Base-by-base conservation (phyloP, 352 stramenopile genomes). In the Globisporangium paroecandrum region DNA sequence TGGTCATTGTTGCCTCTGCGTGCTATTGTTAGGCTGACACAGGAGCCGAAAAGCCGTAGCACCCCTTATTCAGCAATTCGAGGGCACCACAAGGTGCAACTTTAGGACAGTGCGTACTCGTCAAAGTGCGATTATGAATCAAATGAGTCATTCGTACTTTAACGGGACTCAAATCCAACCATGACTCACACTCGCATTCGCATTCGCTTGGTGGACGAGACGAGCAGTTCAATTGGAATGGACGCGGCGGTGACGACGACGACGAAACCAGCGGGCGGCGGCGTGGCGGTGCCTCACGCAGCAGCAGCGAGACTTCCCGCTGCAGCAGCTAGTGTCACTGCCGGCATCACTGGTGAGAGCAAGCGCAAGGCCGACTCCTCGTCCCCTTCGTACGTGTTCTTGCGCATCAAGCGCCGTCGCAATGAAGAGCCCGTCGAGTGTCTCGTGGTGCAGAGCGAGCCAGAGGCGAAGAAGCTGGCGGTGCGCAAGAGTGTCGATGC, bases 381-480 rank as follows among this genome's bases (percentile, higher is more conserved):
- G n/a, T 75, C 77, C 27, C 73, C 77, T 25, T 81, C 80, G 58
- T 75, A 78, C 29, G 87, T 95, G 29, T 89, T 95, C 41, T 60
- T 95, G 61, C 85, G 87, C 20, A 75, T 95, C 32, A 95, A 95
- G 70, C 87, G 87, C 65, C 91, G 91, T 70, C 85, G 87, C 57
- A 89, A 83, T n/a, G 87, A 93, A 47, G 77, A 89, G n/a, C 85
- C 83, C 1, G 72, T 94, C 61, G 84, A 90, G 64, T 70, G 69
- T 58, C 68, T 95, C 4, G 72, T 93, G 58, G 81, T 95, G 27
- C 82, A 89, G 54, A 78, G 78, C 29, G 75, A 90, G 49, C 68
- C 59, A 3, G 65, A 78, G 49, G 43, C 61, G 29, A 75, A 76
- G 54, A 56, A 46, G 13, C 69, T 66, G 47, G 65, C 63, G 9